Base-by-base conservation (phyloP, 176 grass and related monocot genomes). In the Calamus simplicifolius region DNA sequence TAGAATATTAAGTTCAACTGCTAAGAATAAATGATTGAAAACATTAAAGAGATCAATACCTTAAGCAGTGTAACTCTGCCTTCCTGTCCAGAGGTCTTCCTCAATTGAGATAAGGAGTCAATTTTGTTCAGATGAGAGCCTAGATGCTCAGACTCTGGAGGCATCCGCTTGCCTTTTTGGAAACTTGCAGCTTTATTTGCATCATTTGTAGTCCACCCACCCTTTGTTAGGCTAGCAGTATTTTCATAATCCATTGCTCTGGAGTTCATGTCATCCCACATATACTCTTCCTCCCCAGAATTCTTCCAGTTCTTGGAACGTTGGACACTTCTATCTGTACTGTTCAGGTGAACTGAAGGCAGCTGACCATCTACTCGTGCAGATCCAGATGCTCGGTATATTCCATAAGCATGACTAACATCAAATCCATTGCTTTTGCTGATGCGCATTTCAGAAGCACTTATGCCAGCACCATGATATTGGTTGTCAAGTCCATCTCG, bases 211-310 rank as follows among this genome's bases (percentile, higher is more conserved):
- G 70, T 79, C 80, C 75, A 75, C 74, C 81, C 73, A 70, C 87
- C 71, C 75, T 85, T 93, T 79, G 66, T 79, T 62, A 58, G 70
- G 63, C 48, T 71, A 52, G 51, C 70, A 16, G 48, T 62, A 68
- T 64, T 49, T 70, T 72, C 79, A 82, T 58, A 79, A 51, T 74
- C 64, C 59, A 57, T 73, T 69, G 19, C 49, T 60, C 69, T 64
- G 60, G 71, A 76, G 57, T 69, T 89, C 52, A 88, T 64, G 48
- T 95, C 85, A 72, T 89, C 94, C 94, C 87, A 98, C 27, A 83
- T 64, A 67, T 85, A 98, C 73, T 98, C 94, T 83, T 98, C 87
- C 77, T 93, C 94, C 80, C 89, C 94, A 58, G 94, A 77, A 70
- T 86, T 88, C 76, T 98, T 98, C 94, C 94, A 98, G 50, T 49